A percentile compares a stretch with the other conserved stretches of the same genome.
phyloP scores from a whole-genome alignment of 768 basidiomycete genomes.

The Rhizopogon salebrosus region DNA sequence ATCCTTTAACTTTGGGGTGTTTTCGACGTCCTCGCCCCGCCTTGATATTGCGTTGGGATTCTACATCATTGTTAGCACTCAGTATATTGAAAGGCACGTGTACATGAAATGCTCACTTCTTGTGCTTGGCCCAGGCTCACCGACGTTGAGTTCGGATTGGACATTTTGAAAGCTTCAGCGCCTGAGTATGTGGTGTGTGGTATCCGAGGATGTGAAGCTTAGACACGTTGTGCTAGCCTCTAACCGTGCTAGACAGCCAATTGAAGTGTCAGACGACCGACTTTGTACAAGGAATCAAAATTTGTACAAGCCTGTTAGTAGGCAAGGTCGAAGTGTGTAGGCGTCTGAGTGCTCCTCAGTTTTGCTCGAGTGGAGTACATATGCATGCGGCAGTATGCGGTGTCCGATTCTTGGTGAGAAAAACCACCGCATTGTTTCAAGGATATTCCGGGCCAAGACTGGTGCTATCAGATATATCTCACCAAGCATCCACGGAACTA shows the following conservation, averaged over 20 bases:
- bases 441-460: too few relatives aligned
- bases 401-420: slow-evolving; percentile 11
- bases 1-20: neutral
- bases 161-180: neutral
- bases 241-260: neutral
- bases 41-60: neutral
- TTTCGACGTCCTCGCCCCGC: neutral
- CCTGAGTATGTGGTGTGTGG: too few relatives aligned
- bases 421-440: too few relatives aligned
- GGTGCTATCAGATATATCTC: too few relatives aligned
- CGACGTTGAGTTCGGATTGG: neutral
- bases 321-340: neutral
- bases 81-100: neutral
- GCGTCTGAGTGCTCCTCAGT: neutral
- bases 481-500: too few relatives aligned
- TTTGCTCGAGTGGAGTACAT: neutral
- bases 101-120: slow-evolving; percentile 6
- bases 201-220: neutral
- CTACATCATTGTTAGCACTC: neutral
- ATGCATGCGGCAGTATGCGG: neutral
- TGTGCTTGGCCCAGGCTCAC: slow-evolving; percentile 1
- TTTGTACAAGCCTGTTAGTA: neutral
- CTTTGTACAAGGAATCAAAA: neutral
- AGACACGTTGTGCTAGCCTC: too few relatives aligned
- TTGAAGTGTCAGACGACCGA: neutral